These are phyloP conservation scores for Calonectria montana DNA, from an alignment of 2,329 filamentous ascomycete species.

Conservation along the genomic window DNA sequence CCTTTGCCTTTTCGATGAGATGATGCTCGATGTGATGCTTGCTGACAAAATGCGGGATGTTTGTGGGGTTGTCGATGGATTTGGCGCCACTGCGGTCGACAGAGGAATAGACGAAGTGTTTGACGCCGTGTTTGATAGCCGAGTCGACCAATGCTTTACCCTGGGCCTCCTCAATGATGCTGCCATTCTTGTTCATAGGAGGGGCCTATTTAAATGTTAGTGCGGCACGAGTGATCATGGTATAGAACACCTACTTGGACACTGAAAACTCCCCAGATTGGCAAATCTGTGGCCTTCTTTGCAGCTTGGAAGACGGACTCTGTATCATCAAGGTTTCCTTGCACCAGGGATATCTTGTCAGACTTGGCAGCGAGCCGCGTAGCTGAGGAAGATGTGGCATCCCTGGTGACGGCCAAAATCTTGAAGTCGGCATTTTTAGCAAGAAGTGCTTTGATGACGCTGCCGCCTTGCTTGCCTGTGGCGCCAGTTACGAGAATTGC, in stretches of 20 bases:
- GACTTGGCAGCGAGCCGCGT: conserved; percentile 58
- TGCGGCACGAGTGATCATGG: background rate
- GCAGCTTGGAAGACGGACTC: conserved; percentile 61
- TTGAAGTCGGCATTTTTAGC: conserved; percentile 51
- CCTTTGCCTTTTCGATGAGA: conserved; percentile 56
- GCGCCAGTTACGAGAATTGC: conserved; percentile 50
- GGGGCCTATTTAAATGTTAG: conserved; percentile 13
- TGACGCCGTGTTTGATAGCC: conserved; percentile 63
- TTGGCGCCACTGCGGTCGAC: conserved; percentile 69
- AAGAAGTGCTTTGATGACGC: conserved; percentile 47
- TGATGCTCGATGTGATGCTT: conserved; percentile 72
- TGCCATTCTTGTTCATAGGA: conserved; percentile 23
- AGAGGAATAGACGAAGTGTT: conserved; percentile 70
- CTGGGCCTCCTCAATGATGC: conserved; percentile 49
- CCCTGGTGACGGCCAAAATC: conserved; percentile 70
- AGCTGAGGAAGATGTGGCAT: conserved; percentile 62
- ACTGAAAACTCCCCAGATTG: conserved; percentile 70
- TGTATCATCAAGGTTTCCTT: conserved; percentile 67
- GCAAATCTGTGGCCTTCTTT: conserved; percentile 29
- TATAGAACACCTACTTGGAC: conserved; percentile 60
- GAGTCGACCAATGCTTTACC: conserved; percentile 68
- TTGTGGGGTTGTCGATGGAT: conserved; percentile 61
- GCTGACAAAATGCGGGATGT: conserved; percentile 68
- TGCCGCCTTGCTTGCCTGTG: conserved; percentile 53
- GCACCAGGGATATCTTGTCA: conserved; percentile 63